Conservation (phyloP, 1,139 yeast genomes). For the Saccharomyces pastorianus region DNA sequence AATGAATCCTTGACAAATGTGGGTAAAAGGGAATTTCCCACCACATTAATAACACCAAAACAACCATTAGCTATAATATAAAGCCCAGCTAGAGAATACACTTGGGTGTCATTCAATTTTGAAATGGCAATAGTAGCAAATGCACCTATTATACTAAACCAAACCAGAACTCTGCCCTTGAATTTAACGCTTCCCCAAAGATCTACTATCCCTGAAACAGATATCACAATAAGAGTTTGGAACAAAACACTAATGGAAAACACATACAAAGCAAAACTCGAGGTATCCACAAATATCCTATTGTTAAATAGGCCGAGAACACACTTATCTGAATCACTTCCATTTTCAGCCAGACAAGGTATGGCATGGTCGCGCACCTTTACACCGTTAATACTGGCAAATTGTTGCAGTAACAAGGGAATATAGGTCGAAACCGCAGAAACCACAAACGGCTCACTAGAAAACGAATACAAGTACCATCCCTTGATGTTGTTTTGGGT, state of each 20-base stretch:
- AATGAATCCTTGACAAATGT: slow-evolving; percentile 36
- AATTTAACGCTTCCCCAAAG: slow-evolving; percentile 39
- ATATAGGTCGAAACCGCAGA: slow-evolving; percentile 66
- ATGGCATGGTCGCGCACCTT: slow-evolving; percentile 41
- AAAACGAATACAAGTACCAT: slow-evolving; percentile 55
- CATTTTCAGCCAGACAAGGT: slow-evolving; percentile 33
- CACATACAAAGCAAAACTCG: slow-evolving; percentile 61
- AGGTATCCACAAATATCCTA: slow-evolving; percentile 43
- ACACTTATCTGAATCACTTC: slow-evolving; percentile 23
- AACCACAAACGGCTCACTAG: slow-evolving; percentile 67
- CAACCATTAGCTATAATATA: slow-evolving; percentile 58
- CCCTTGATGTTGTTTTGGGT: slow-evolving; percentile 37
- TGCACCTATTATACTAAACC: slow-evolving; percentile 51
- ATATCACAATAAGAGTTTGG: slow-evolving; percentile 56
- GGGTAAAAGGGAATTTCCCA: slow-evolving; percentile 64
- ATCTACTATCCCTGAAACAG: slow-evolving; percentile 64
- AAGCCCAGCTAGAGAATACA: slow-evolving; percentile 46
- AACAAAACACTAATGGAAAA: slow-evolving; percentile 56
- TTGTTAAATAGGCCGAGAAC: slow-evolving; percentile 36
- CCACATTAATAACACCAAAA: slow-evolving; percentile 65
- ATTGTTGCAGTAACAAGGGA: slow-evolving; percentile 55
- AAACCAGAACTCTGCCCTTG: slow-evolving; percentile 36
- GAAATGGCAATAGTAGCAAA: slow-evolving; percentile 42
- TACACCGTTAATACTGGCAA: slow-evolving; percentile 61
- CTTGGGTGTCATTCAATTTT: slow-evolving; percentile 37